Percentiles rank a stretch among this genome's conserved stretches.
Conservation (phyloP, 257 asterid species). For the Penstemon davidsonii region DNA sequence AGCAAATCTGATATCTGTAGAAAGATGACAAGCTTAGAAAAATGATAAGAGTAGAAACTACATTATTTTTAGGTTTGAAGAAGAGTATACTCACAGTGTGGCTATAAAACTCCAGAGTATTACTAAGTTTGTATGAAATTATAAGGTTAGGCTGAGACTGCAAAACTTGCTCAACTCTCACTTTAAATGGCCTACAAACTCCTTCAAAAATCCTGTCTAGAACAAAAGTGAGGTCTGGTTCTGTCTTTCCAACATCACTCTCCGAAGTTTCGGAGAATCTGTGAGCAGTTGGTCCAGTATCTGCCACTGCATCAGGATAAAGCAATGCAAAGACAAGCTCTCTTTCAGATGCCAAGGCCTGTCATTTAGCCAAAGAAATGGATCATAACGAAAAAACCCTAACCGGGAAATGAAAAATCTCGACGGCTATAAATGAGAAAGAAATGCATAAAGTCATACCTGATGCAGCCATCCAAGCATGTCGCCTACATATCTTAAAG, state of each 20-base stretch:
- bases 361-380: conserved; percentile 32
- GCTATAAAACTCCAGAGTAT: conserved; percentile 93
- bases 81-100: conserved; percentile 69
- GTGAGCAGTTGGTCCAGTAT: conserved; percentile 69
- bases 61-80: not conserved
- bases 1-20: conserved; percentile 85
- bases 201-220: conserved; percentile 97
- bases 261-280: conserved; percentile 52
- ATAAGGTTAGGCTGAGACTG: conserved; percentile 95
- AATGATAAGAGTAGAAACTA: conserved; percentile 16
- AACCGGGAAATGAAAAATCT: conserved; percentile 14
- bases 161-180: conserved; percentile 96
- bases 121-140: conserved; percentile 82
- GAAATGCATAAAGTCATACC: conserved; percentile 37
- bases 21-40: conserved; percentile 21
- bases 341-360: conserved; percentile 99
- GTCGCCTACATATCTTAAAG: conserved; percentile 96
- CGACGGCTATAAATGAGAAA: conserved; percentile 1
- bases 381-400: conserved; percentile 23
- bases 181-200: conserved; percentile 97
- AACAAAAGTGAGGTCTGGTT: conserved; percentile 84
- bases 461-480: conserved; percentile 99
- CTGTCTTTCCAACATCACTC: conserved; percentile 61
- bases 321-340: conserved; percentile 94
- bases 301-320: conserved; percentile 76